Base-by-base conservation (phyloP, 1,284 basidiomycete species). In the Cutaneotrichosporon sp. region DNA sequence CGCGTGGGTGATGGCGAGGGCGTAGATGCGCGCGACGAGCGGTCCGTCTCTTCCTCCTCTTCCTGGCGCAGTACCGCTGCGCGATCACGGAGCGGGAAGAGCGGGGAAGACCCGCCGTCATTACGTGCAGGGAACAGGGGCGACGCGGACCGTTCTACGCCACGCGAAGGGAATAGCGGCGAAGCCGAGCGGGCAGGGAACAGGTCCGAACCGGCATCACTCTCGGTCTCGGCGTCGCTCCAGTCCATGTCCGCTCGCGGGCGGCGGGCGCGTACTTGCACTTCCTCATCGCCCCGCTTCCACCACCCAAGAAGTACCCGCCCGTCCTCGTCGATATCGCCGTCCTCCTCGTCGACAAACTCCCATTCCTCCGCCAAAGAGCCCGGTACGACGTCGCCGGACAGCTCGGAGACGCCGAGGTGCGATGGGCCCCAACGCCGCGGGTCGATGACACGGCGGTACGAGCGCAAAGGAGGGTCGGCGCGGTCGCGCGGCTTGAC, bases 401-500 rank as follows among this genome's bases (percentile, higher is more conserved):
- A 38, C 4, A 53, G 33, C 18, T 54, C 54, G 4, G 14, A 13
- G 12, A 23, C 47, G 7, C 49, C 21, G 12, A 64, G 22, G 50
- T 69, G 62, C 1, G 47, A 46, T 1, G 59, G 52, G 3, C 51
- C 52, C 59, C 63, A 70, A 8, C 56, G 43, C 18, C 52, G 34
- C 0, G 66, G 69, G 47, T 71, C 62, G 38, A 70, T 62, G n/a
- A 74, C 68, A 38, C 65, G 58, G 17, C 66, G 51, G 5, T 45
- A 38, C 23, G 66, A 58, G 15, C 67, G 65, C 26, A 43, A 34
- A 2, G 52, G 54, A 15, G 55, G 52, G 3, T 37, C 30, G 18
- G 35, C 45, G 9, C 36, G 39, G 43, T 43, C 50, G 22, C 23
- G 21, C 17, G 22, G 18, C 18, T 38, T 44, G 1, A 35, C 26